Percentiles rank a stretch among this genome's conserved stretches.
Conservation (phyloP, 768 basidiomycete species). For the Amanita polypyramis region DNA sequence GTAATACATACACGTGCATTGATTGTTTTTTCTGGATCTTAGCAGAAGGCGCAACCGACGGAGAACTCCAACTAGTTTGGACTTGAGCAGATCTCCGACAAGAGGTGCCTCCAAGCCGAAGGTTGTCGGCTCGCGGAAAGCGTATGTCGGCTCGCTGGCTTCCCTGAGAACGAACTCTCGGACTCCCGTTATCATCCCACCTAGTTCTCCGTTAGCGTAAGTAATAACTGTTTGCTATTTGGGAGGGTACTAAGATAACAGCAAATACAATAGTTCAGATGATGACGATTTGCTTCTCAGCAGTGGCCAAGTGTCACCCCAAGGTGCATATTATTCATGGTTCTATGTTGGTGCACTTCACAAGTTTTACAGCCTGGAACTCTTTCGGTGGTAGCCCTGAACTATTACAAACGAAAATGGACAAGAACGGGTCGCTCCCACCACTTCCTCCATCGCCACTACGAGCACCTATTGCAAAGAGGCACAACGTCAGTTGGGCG, state of each 20-base stretch:
- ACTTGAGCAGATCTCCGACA: neutral
- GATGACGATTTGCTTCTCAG: constrained; percentile 63
- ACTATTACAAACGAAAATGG: neutral
- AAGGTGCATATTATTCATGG: constrained; percentile 31
- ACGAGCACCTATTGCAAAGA: neutral
- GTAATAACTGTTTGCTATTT: neutral
- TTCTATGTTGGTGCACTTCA: constrained; percentile 11
- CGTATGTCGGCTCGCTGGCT: neutral
- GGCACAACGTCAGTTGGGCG: neutral
- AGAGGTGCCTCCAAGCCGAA: neutral
- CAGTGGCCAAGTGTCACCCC: constrained; percentile 68
- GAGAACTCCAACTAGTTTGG: constrained; percentile 1
- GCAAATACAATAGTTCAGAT: neutral
- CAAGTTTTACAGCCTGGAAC: neutral
- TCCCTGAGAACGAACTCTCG: no score
- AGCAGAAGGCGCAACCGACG: constrained; percentile 10
- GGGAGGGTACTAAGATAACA: neutral
- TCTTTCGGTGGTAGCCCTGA: neutral
- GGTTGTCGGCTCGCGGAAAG: neutral
- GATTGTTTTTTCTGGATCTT: neutral
- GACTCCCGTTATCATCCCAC: neutral
- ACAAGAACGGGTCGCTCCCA: neutral
- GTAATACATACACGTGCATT: constrained; percentile 7
- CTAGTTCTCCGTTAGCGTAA: constrained; percentile 4
- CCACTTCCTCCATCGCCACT: neutral